A percentile compares a stretch with the other conserved stretches of the same genome.
These are phyloP conservation scores for Exobasidium rhododendri DNA, from an alignment of 1,284 basidiomycete species.

Conservation along the genomic window DNA sequence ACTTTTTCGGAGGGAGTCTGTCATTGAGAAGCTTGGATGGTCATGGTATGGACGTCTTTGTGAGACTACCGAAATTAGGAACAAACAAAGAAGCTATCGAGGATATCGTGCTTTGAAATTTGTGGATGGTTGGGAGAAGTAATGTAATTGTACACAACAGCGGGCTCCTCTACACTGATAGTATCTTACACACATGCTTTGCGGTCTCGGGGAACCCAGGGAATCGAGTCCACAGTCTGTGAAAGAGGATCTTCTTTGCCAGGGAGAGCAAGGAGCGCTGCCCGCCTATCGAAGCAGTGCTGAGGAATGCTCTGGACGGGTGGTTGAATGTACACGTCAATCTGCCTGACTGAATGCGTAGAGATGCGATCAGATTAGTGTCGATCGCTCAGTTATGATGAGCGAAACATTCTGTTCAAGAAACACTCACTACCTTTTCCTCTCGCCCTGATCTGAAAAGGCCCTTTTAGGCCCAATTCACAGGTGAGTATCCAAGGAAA, in stretches of 20 bases:
- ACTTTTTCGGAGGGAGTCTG: constrained; percentile 66
- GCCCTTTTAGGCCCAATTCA: constrained; percentile 5
- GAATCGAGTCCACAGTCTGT: background rate
- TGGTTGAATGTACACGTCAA: background rate
- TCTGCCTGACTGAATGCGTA: background rate
- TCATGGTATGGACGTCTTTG: constrained; percentile 77
- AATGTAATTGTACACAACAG: too few relatives aligned
- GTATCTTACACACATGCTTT: constrained; percentile 6
- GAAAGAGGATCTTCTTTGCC: background rate
- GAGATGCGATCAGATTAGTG: background rate
- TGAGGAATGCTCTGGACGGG: background rate
- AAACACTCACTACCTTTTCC: constrained; percentile 5
- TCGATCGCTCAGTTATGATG: background rate
- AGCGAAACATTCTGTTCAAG: too few relatives aligned
- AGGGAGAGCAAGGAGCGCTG: background rate
- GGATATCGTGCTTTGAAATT: constrained; percentile 31
- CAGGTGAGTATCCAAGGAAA: constrained; percentile 1
- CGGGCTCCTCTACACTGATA: too few relatives aligned
- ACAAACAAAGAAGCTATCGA: constrained; percentile 68
- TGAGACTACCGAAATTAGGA: constrained; percentile 75
- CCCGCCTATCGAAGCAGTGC: background rate
- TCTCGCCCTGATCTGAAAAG: background rate
- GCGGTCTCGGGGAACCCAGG: constrained; percentile 1
- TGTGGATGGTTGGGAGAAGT: too few relatives aligned
- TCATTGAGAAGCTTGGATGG: constrained; percentile 78